phyloP scores from a whole-genome alignment of 2,329 filamentous ascomycete genomes.

The Neodidymelliopsis sp. region DNA sequence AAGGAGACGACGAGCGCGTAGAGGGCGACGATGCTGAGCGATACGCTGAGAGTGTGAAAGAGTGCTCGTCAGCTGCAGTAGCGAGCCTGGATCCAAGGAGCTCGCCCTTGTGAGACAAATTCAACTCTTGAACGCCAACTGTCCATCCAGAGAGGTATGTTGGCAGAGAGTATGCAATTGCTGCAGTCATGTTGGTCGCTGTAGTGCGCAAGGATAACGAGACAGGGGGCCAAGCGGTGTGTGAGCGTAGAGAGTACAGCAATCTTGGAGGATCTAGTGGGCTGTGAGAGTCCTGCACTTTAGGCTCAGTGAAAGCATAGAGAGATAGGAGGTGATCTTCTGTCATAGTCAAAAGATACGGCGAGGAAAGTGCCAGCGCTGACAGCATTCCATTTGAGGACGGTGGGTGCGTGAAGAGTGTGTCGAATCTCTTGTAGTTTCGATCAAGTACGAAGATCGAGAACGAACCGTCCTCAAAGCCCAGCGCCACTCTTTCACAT shows the following conservation, averaged over 20 bases:
- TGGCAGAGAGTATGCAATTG: conserved; percentile 85
- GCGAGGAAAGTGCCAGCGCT: conserved; percentile 74
- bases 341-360: conserved; percentile 82
- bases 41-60: conserved; percentile 49
- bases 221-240: conserved; percentile 78
- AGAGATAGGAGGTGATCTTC: conserved; percentile 76
- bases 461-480: conserved; percentile 59
- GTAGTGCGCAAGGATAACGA: conserved; percentile 82
- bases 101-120: conserved; percentile 63
- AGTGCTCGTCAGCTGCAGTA: conserved; percentile 59
- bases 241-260: conserved; percentile 80
- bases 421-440: conserved; percentile 53
- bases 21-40: conserved; percentile 35
- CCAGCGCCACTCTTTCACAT: conserved; percentile 44
- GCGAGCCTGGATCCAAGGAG: conserved; percentile 59
- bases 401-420: conserved; percentile 66
- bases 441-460: conserved; percentile 70
- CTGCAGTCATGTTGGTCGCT: conserved; percentile 72
- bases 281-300: not conserved
- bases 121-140: conserved; percentile 88
- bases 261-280: conserved; percentile 60
- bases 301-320: conserved; percentile 65
- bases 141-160: conserved; percentile 83
- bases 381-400: conserved; percentile 72
- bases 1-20: conserved; percentile 36